phyloP scores from a whole-genome alignment of 73 alveolate species.

The Loxodes magnus region DNA sequence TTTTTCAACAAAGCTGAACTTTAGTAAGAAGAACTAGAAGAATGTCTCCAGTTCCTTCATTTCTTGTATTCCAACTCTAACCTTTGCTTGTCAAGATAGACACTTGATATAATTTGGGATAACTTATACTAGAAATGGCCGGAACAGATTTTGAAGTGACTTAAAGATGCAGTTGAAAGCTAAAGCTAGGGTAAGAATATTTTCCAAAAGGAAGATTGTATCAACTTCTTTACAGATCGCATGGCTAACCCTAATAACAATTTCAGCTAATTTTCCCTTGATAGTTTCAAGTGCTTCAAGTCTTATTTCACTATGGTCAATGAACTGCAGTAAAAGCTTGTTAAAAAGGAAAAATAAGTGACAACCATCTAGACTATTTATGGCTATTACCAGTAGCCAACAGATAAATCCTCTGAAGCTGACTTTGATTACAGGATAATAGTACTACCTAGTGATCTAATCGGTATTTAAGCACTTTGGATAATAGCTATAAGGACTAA shows the following conservation, averaged over 20 bases:
- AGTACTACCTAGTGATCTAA: no score
- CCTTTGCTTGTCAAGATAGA: slow-evolving; percentile 16
- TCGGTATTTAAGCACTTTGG: no score
- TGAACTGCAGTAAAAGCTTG: slow-evolving; percentile 24
- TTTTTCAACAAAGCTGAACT: neutral
- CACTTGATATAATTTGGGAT: slow-evolving; percentile 18
- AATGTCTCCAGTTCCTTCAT: slow-evolving; percentile 13
- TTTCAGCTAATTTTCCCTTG: slow-evolving; percentile 30
- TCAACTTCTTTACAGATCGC: slow-evolving; percentile 49
- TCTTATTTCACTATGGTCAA: slow-evolving; percentile 51
- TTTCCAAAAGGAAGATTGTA: slow-evolving; percentile 16
- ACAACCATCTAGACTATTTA: neutral
- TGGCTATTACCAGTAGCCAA: slow-evolving; percentile 16
- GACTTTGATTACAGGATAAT: no score
- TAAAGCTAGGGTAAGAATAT: slow-evolving; percentile 21
- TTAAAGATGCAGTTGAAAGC: slow-evolving; percentile 26
- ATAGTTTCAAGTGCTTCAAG: slow-evolving; percentile 64
- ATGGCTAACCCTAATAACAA: slow-evolving; percentile 24
- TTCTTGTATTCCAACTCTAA: slow-evolving; percentile 12
- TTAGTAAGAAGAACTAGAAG: slow-evolving; percentile 15
- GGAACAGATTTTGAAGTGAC: slow-evolving; percentile 35
- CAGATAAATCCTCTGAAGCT: no score
- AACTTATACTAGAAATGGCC: slow-evolving; percentile 16
- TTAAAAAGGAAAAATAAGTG: neutral
- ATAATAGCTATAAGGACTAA: neutral